Evolutionary conservation across 2,329 filamentous ascomycete genomes (phyloP).

Genomic region (Fonsecaea multimorphosa): DNA sequence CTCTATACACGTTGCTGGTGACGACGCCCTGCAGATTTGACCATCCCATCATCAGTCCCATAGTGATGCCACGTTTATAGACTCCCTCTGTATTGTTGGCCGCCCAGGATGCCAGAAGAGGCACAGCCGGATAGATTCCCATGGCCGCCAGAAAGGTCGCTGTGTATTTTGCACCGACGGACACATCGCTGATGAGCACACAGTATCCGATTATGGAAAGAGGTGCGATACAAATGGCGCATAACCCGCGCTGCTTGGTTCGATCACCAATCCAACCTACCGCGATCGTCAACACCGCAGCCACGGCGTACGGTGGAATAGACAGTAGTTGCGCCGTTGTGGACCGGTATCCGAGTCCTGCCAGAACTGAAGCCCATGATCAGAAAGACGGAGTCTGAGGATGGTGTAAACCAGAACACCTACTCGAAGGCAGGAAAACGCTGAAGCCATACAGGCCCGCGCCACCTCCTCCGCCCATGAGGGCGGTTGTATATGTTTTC

Average conservation of each 20-base stretch:
- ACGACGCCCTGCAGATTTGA: constrained; percentile 90
- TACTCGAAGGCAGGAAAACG: constrained; percentile 61
- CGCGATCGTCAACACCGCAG: constrained; percentile 59
- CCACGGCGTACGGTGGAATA: constrained; percentile 68
- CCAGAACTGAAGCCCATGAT: constrained; percentile 52
- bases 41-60: constrained; percentile 90
- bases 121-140: constrained; percentile 85
- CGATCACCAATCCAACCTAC: constrained; percentile 68
- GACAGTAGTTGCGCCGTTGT: constrained; percentile 69
- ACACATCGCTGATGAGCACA: constrained; percentile 67
- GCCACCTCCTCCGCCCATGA: constrained; percentile 59
- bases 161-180: constrained; percentile 47
- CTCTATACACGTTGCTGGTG: constrained; percentile 71
- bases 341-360: constrained; percentile 61
- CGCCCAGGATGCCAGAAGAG: constrained; percentile 88
- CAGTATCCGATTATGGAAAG: constrained; percentile 77
- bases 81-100: constrained; percentile 86
- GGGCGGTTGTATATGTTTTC: constrained; percentile 52
- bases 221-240: constrained; percentile 73
- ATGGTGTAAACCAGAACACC: too few relatives aligned
- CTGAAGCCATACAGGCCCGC: constrained; percentile 65
- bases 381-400: too few relatives aligned
- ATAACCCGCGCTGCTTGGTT: constrained; percentile 64
- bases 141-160: constrained; percentile 83
- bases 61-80: constrained; percentile 85